Percentiles rank a stretch among this genome's conserved stretches.
phyloP scores from a whole-genome alignment of 2,329 filamentous ascomycete genomes.

The Ceratocystis cubensis region DNA sequence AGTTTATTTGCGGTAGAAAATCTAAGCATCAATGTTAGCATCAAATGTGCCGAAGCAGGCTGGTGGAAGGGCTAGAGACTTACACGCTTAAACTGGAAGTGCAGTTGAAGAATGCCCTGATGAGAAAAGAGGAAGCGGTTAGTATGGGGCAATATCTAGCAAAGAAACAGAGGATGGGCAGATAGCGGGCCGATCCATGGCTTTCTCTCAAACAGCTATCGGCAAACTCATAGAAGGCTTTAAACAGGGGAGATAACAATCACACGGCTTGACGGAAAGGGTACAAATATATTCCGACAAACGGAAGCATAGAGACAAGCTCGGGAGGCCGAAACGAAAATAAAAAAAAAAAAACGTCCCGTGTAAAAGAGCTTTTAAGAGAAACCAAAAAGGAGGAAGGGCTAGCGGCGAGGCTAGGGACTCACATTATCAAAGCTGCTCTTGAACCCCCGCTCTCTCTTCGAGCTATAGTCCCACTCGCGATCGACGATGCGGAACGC shows the following conservation, averaged over 20 bases:
- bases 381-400: no score
- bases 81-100: conserved; percentile 98
- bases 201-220: background rate
- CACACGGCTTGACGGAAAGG: background rate
- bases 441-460: conserved; percentile 84
- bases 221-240: background rate
- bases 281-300: background rate
- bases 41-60: background rate
- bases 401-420: conserved; percentile 1
- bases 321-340: conserved; percentile 15
- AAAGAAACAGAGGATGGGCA: conserved; percentile 12
- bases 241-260: background rate
- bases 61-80: conserved; percentile 22
- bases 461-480: conserved; percentile 97
- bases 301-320: conserved; percentile 13
- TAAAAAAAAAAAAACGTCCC: conserved; percentile 2
- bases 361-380: no score
- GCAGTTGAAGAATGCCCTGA: conserved; percentile 85
- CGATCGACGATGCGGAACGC: conserved; percentile 96
- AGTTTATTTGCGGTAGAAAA: conserved; percentile 44
- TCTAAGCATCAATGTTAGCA: conserved; percentile 28
- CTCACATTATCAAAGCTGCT: conserved; percentile 95
- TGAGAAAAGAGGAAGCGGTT: conserved; percentile 21
- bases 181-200: background rate
- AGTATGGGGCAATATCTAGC: conserved; percentile 13